Percentiles rank a stretch among this genome's conserved stretches.
Conservation (phyloP, 352 stramenopile species). For the Globisporangium carolinianum region DNA sequence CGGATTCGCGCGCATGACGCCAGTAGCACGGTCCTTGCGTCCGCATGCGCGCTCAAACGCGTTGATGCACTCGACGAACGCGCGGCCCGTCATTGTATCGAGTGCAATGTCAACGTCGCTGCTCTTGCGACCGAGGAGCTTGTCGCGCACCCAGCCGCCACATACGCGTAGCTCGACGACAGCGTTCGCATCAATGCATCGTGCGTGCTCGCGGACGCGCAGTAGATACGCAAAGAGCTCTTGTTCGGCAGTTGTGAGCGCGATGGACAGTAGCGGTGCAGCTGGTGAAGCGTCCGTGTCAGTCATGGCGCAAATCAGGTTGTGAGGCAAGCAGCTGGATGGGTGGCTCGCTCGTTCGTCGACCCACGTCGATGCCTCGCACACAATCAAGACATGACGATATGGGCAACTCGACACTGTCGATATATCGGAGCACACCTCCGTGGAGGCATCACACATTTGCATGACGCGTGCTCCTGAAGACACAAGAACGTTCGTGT, state of each 20-base stretch:
- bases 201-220: constrained; percentile 38
- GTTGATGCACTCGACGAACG: constrained; percentile 87
- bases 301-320: too few relatives aligned
- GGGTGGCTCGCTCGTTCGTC: too few relatives aligned
- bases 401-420: too few relatives aligned
- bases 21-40: not conserved
- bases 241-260: constrained; percentile 17
- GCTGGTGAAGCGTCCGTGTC: too few relatives aligned
- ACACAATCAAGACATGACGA: too few relatives aligned
- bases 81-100: constrained; percentile 92
- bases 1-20: not conserved
- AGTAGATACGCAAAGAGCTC: constrained; percentile 57
- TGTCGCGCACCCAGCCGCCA: constrained; percentile 98
- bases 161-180: constrained; percentile 81
- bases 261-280: too few relatives aligned
- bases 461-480: too few relatives aligned
- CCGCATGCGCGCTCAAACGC: constrained; percentile 46
- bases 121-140: constrained; percentile 82
- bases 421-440: too few relatives aligned
- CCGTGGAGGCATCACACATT: too few relatives aligned
- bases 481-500: too few relatives aligned
- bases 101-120: constrained; percentile 98
- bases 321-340: too few relatives aligned
- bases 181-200: constrained; percentile 20
- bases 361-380: too few relatives aligned